These are phyloP conservation scores for Lachancea waltii DNA, from an alignment of 805 yeast species.

Conservation along the genomic window DNA sequence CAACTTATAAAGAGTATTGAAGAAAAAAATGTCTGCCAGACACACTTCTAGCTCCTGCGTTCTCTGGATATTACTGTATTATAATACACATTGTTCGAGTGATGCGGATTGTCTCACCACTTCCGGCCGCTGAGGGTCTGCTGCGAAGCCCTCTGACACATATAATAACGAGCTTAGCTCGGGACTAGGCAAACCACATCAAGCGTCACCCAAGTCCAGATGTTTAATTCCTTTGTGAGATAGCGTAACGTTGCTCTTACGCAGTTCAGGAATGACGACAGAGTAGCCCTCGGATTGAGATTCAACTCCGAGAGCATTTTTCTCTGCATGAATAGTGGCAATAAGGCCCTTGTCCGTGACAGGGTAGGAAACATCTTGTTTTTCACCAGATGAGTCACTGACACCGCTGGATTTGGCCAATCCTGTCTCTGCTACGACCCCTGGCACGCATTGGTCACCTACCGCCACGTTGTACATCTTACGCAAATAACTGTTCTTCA, in stretches of 20 bases:
- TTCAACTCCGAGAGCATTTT: conserved; percentile 40
- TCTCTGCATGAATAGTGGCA: conserved; percentile 69
- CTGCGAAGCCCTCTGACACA: too few relatives aligned
- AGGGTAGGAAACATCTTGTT: conserved; percentile 43
- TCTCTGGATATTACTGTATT: too few relatives aligned
- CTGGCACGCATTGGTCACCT: conserved; percentile 23
- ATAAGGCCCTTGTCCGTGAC: conserved; percentile 51
- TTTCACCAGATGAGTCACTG: conserved; percentile 6
- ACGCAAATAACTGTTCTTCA: conserved; percentile 17
- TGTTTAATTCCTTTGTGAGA: conserved; percentile 29
- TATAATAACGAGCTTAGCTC: too few relatives aligned
- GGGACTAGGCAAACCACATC: too few relatives aligned
- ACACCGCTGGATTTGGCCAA: conserved; percentile 8
- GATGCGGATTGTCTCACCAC: too few relatives aligned
- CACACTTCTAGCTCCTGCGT: too few relatives aligned
- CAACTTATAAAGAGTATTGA: too few relatives aligned
- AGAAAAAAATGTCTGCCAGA: too few relatives aligned
- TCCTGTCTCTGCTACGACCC: conserved; percentile 20
- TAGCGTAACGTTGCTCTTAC: conserved; percentile 23
- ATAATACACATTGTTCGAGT: too few relatives aligned
- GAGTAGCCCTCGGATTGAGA: conserved; percentile 62
- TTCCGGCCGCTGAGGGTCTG: too few relatives aligned
- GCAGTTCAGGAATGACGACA: conserved; percentile 58
- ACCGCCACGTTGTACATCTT: conserved; percentile 10
- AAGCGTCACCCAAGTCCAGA: too few relatives aligned